Evolutionary conservation across 2,329 filamentous ascomycete genomes (phyloP), one percentile per base, ranked within the genome.

Genomic region (Trichoderma sp.): DNA sequence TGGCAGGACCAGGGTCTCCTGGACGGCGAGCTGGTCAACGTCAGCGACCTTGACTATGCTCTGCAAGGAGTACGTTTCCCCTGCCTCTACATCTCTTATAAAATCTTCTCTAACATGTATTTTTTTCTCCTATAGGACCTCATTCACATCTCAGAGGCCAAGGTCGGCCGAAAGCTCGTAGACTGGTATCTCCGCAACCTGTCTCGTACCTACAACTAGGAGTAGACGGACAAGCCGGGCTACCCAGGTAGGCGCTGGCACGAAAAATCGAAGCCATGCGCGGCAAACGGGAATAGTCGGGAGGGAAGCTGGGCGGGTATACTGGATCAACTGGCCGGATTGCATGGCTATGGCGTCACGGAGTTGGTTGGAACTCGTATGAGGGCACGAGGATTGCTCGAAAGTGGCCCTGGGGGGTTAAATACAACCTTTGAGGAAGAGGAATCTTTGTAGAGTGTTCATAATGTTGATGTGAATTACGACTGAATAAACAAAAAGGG

Each of bases 131-230:
- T 19, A 56, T 74, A 93, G 91, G 94, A 99, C 79, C 84, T 99
- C 76, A 99, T 99, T 80, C 95, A 99, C 82, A 95, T 99, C 74
- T 97, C 94, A 68, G 95, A 99, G 83, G 94, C 94, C 73, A 99
- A 99, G 90, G 93, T 97, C 69, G 95, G 95, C 78, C 89, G 95
- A 76, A 96, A 95, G 84, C 85, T 99, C 76, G 94, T 99, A 72
- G 95, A 99, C 82, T 99, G 95, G 95, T 99, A 99, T 81, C 88
- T 99, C 78, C 90, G 95, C 78, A 99, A 99, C 85, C 85, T 99
- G 77, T 92, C 94, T 70, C 90, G 95, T 79, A 96, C 94, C 68
- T 99, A 99, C 85, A 97, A 80, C 76, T 81, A 67, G 57, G 57
- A 45, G 32, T 10, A 69, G 72, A 71, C 69, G 66, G 70, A 70